phyloP scores from a whole-genome alignment of 1,284 basidiomycete genomes.

The Trichosporon faecale region DNA sequence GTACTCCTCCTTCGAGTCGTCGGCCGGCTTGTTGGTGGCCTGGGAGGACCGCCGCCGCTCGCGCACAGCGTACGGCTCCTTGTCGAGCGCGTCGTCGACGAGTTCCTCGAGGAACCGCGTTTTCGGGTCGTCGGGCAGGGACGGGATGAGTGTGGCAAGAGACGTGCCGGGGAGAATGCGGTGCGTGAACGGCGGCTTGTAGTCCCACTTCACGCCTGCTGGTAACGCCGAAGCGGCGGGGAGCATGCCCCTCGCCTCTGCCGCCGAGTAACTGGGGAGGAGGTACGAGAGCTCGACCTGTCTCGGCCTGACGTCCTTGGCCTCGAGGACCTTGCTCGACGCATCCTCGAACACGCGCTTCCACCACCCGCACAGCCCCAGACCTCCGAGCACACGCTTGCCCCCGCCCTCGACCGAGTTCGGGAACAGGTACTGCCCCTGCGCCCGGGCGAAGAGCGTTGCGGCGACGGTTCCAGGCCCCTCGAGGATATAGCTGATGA shows the following conservation, averaged over 20 bases:
- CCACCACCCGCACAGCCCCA: slow-evolving; percentile 90
- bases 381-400: slow-evolving; percentile 76
- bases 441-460: slow-evolving; percentile 86
- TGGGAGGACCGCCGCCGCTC: not conserved
- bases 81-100: slow-evolving; percentile 55
- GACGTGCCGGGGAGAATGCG: slow-evolving; percentile 14
- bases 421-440: slow-evolving; percentile 90
- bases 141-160: slow-evolving; percentile 73
- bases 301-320: not conserved
- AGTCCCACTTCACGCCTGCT: slow-evolving; percentile 35
- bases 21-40: not conserved
- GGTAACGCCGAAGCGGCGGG: slow-evolving; percentile 48
- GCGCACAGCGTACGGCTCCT: slow-evolving; percentile 46
- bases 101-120: slow-evolving; percentile 85
- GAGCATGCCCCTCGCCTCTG: slow-evolving; percentile 67
- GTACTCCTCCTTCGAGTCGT: not conserved
- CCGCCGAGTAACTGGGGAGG: slow-evolving; percentile 67
- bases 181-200: slow-evolving; percentile 32
- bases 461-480: slow-evolving; percentile 62
- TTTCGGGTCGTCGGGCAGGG: slow-evolving; percentile 90
- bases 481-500: slow-evolving; percentile 70
- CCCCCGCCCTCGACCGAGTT: slow-evolving; percentile 68
- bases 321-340: slow-evolving; percentile 50
- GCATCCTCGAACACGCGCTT: slow-evolving; percentile 65
- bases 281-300: slow-evolving; percentile 56